Evolutionary conservation across 768 basidiomycete species (phyloP).

Genomic region (Suillus americanus): DNA sequence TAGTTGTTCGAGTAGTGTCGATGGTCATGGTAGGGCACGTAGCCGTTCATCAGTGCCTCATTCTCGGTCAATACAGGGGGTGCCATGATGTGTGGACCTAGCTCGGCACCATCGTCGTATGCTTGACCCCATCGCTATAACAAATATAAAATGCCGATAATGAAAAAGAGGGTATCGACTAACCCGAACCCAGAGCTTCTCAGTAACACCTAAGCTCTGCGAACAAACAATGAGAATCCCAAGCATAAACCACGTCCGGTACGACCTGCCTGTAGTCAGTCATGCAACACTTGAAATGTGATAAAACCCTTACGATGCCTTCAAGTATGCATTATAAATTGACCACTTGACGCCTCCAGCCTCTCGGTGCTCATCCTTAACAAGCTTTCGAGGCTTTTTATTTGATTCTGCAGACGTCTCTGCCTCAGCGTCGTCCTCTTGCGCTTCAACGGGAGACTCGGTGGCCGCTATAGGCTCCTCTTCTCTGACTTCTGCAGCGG

Average conservation of each 20-base stretch:
- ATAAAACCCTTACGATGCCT: slow-evolving; percentile 51
- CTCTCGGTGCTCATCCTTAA: slow-evolving; percentile 82
- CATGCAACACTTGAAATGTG: background rate
- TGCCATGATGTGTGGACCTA: slow-evolving; percentile 16
- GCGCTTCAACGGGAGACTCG: slow-evolving; percentile 15
- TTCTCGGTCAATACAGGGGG: slow-evolving; percentile 27
- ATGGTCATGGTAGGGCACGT: slow-evolving; percentile 19
- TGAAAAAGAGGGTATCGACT: background rate
- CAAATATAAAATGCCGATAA: background rate
- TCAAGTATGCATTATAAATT: slow-evolving; percentile 66
- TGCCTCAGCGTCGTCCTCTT: background rate
- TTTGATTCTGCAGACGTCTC: background rate
- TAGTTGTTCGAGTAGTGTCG: slow-evolving; percentile 17
- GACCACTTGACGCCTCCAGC: slow-evolving; percentile 81
- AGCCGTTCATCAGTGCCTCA: slow-evolving; percentile 26
- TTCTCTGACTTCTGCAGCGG: slow-evolving; percentile 47
- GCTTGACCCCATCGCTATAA: slow-evolving; percentile 30
- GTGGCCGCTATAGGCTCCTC: slow-evolving; percentile 33
- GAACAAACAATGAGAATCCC: slow-evolving; percentile 21
- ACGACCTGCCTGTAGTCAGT: slow-evolving; percentile 21
- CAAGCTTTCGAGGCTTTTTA: slow-evolving; percentile 70
- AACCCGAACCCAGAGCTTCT: slow-evolving; percentile 33
- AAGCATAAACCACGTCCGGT: slow-evolving; percentile 30
- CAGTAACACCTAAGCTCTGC: slow-evolving; percentile 25
- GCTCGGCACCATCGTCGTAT: slow-evolving; percentile 9